Percentiles rank a stretch among this genome's conserved stretches.
These are phyloP conservation scores for Zoysia matrella DNA, from an alignment of 202 grass and related monocot genomes.

Conservation along the genomic window DNA sequence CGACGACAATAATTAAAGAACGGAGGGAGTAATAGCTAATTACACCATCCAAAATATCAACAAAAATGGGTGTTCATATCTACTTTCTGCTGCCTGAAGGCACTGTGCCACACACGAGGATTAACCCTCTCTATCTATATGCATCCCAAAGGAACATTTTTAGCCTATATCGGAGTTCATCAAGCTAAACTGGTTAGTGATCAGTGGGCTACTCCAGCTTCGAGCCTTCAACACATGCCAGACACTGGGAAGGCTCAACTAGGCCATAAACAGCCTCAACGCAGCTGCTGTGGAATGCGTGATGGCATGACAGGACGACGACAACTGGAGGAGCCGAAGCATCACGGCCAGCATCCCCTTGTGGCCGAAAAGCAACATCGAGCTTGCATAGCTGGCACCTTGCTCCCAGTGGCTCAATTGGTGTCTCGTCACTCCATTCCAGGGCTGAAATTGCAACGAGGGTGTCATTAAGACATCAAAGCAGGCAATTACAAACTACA, in stretches of 20 bases:
- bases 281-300: constrained; percentile 55
- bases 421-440: constrained; percentile 31
- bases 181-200: constrained; percentile 24
- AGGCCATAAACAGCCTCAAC: constrained; percentile 48
- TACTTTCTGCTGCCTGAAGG: too few relatives aligned
- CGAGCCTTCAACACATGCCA: constrained; percentile 21
- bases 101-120: neutral
- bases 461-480: neutral
- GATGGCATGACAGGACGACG: constrained; percentile 50
- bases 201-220: constrained; percentile 18
- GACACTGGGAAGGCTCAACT: constrained; percentile 46
- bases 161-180: constrained; percentile 19
- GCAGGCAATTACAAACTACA: neutral
- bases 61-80: too few relatives aligned
- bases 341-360: constrained; percentile 7
- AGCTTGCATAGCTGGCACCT: constrained; percentile 55
- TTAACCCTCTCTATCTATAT: constrained; percentile 18
- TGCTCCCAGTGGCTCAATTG: constrained; percentile 44
- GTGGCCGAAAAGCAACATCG: constrained; percentile 40
- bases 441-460: constrained; percentile 43
- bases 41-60: too few relatives aligned
- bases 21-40: too few relatives aligned
- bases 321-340: constrained; percentile 41
- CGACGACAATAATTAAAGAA: too few relatives aligned
- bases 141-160: constrained; percentile 25